Evolutionary conservation across 306 rosid species (phyloP), one percentile per base, ranked within the genome.

Genomic region (Casuarina cunninghamiana): DNA sequence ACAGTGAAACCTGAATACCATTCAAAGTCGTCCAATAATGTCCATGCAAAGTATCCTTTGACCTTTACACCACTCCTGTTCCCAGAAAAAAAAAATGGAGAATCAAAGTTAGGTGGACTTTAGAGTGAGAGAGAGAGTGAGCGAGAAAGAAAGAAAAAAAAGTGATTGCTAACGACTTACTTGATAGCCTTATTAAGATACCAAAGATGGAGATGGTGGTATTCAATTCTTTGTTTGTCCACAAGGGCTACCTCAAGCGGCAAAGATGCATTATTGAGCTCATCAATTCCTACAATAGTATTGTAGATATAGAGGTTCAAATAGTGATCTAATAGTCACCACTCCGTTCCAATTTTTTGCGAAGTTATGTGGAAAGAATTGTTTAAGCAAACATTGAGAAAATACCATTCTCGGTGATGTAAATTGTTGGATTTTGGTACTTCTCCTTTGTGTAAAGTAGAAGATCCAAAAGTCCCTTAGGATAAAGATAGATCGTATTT

Each of bases 351-450:
- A 16, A 21, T 7, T 26, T 63, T 63, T 21, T 63, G 69, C 38
- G 8, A 35, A 3, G 32, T 3, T 37, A 71, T 6, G 8, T 15
- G 10, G 41, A 9, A 2, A n/a, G 19, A 2, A 0, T 10, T 16
- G 21, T 26, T 26, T 26, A 26, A 26, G 32, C 32, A 26, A 26
- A 26, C 32, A 26, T 26, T 26, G 0, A 2, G 11, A 63, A 11
- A 44, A 50, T 79, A 85, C 86, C 88, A 73, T 79, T 85, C 80
- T 85, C 88, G 73, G 88, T 82, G 53, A 82, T 26, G 32, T 26
- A 26, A 26, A 26, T 26, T 26, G 32, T 26, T 26, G 32, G 32
- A 26, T 26, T 26, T 26, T 26, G 32, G 32, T 26, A 26, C 32
- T 26, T 26, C 32, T 26, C 32, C 1, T 26, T 26, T 26, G 82